Evolutionary conservation across 2,329 filamentous ascomycete genomes (phyloP).

Genomic region (Fusarium sp.): DNA sequence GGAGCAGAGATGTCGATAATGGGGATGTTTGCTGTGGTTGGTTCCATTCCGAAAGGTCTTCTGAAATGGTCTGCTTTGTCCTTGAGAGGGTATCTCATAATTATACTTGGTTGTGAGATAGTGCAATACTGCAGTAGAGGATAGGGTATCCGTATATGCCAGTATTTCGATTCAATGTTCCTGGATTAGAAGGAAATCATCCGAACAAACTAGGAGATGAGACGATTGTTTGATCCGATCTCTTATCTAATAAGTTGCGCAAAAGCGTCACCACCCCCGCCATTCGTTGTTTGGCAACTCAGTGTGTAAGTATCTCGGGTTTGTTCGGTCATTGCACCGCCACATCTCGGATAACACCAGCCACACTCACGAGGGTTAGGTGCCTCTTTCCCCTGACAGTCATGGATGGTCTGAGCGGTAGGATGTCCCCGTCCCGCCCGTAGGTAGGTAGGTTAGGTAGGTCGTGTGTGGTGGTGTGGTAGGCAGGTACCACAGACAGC

Average conservation of each 20-base stretch:
- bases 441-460: background rate
- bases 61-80: constrained; percentile 11
- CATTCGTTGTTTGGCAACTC: constrained; percentile 7
- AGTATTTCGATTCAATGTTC: background rate
- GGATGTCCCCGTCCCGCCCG: constrained; percentile 29
- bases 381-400: constrained; percentile 19
- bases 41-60: constrained; percentile 31
- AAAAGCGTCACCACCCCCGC: constrained; percentile 33
- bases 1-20: constrained; percentile 78
- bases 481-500: constrained; percentile 35
- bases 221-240: background rate
- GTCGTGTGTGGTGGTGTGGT: constrained; percentile 6
- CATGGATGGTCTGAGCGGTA: constrained; percentile 24
- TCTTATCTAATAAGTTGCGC: constrained; percentile 1
- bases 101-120: background rate
- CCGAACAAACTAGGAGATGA: background rate
- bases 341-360: constrained; percentile 13
- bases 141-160: background rate
- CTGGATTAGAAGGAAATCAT: background rate
- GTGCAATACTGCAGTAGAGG: background rate
- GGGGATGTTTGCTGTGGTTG: constrained; percentile 69
- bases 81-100: constrained; percentile 12
- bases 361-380: constrained; percentile 35
- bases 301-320: constrained; percentile 15
- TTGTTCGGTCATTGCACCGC: constrained; percentile 17